Percentiles rank a stretch among this genome's conserved stretches.
These are phyloP conservation scores for Neofusicoccum cordaticola DNA, from an alignment of 2,329 filamentous ascomycete genomes.

Conservation along the genomic window DNA sequence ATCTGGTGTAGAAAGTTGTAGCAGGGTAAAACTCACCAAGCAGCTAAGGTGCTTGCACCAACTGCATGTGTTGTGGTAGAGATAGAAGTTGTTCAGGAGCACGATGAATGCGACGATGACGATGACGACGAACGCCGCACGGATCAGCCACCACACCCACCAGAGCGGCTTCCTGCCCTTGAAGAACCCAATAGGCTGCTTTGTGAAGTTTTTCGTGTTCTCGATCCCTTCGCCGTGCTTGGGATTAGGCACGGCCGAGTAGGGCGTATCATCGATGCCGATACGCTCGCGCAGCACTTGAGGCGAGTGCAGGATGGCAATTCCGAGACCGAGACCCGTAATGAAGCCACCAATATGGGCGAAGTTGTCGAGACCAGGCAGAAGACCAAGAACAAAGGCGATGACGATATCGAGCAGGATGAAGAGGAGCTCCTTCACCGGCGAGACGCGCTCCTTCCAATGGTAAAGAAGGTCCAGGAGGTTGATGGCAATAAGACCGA, in stretches of 20 bases:
- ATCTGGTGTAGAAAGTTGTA: neutral
- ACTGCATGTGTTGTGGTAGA: conserved; percentile 67
- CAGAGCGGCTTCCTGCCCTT: conserved; percentile 88
- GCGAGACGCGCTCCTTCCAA: conserved; percentile 75
- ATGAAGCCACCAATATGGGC: conserved; percentile 94
- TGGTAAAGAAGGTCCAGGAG: conserved; percentile 90
- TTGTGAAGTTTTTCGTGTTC: conserved; percentile 44
- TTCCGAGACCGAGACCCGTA: conserved; percentile 82
- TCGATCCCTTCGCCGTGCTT: conserved; percentile 48
- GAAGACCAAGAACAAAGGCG: conserved; percentile 84
- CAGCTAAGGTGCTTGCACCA: conserved; percentile 98
- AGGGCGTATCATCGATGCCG: conserved; percentile 66
- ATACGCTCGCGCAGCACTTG: conserved; percentile 73
- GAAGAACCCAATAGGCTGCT: conserved; percentile 69
- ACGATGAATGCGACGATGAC: conserved; percentile 83
- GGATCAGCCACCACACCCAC: conserved; percentile 96
- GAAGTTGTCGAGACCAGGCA: conserved; percentile 95
- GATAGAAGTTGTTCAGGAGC: conserved; percentile 88
- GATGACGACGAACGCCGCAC: conserved; percentile 73
- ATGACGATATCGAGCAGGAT: conserved; percentile 82
- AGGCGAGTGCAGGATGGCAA: conserved; percentile 86
- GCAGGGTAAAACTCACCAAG: conserved; percentile 61
- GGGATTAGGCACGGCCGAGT: conserved; percentile 58
- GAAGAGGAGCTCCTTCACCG: conserved; percentile 81
- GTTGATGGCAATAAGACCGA: conserved; percentile 85